A percentile compares a stretch with the other conserved stretches of the same genome.
These are phyloP conservation scores for Delonix regia DNA, from an alignment of 306 rosid genomes.

Conservation along the genomic window DNA sequence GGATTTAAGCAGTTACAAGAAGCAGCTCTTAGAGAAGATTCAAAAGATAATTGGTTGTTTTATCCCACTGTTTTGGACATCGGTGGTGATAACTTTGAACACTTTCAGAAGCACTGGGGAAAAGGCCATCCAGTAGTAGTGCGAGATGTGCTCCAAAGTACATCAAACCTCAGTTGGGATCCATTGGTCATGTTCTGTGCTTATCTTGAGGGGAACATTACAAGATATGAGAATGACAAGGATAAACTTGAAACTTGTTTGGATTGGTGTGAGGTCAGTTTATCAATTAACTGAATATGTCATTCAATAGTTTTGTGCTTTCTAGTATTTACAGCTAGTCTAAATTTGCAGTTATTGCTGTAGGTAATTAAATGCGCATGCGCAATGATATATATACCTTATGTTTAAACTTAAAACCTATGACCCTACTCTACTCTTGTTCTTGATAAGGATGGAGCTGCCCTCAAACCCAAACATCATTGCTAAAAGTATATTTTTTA, in stretches of 20 bases:
- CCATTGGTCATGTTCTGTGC: slow-evolving; percentile 79
- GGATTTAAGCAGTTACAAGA: slow-evolving; percentile 57
- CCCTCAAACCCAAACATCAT: slow-evolving; percentile 13
- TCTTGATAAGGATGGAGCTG: slow-evolving; percentile 14
- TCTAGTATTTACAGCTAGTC: neutral
- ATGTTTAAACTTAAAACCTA: slow-evolving; percentile 4
- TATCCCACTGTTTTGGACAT: slow-evolving; percentile 63
- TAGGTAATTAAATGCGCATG: neutral
- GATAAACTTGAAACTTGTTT: slow-evolving; percentile 72
- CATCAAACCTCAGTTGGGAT: slow-evolving; percentile 78
- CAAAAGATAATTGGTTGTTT: slow-evolving; percentile 75
- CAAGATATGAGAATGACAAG: slow-evolving; percentile 68
- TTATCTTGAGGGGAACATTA: slow-evolving; percentile 80
- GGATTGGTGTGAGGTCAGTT: slow-evolving; percentile 98
- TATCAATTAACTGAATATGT: slow-evolving; percentile 26
- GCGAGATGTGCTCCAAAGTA: slow-evolving; percentile 60
- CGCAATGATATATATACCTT: neutral
- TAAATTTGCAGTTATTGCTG: slow-evolving; percentile 22
- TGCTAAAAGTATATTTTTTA: slow-evolving; percentile 8
- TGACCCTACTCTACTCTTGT: neutral
- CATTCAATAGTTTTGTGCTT: neutral
- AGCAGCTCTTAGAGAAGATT: slow-evolving; percentile 73
- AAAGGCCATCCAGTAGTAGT: slow-evolving; percentile 94
- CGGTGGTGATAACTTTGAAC: slow-evolving; percentile 71
- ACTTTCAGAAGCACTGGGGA: slow-evolving; percentile 97